A percentile compares a stretch with the other conserved stretches of the same genome.
phyloP scores from a whole-genome alignment of 108 stramenopile genomes.

The Nannochloropsis salina region DNA sequence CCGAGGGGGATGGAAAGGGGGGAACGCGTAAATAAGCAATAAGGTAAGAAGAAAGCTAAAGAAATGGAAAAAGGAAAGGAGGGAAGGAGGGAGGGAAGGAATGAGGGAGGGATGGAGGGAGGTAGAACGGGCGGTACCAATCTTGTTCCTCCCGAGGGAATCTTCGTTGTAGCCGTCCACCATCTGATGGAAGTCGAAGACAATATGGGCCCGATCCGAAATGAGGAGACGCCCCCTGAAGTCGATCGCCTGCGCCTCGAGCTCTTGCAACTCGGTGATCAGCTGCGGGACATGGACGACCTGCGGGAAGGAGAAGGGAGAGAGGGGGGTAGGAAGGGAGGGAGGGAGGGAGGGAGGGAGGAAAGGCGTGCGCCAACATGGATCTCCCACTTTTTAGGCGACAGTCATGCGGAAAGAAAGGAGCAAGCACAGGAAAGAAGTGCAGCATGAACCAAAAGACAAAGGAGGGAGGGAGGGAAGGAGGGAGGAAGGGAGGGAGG shows the following conservation, averaged over 20 bases:
- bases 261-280: slow-evolving; percentile 74
- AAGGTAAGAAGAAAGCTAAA: background rate
- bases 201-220: slow-evolving; percentile 91
- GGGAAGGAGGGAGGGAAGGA: background rate
- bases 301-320: background rate
- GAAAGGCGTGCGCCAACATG: no score
- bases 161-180: slow-evolving; percentile 79
- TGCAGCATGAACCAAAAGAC: background rate
- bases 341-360: background rate
- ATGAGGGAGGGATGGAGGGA: background rate
- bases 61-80: background rate
- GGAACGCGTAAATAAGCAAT: no score
- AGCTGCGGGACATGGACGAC: slow-evolving; percentile 92
- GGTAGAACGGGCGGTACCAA: slow-evolving; percentile 21
- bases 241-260: slow-evolving; percentile 66
- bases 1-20: no score
- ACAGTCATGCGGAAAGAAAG: background rate
- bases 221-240: slow-evolving; percentile 78
- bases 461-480: background rate
- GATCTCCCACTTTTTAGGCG: background rate
- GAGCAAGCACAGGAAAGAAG: background rate
- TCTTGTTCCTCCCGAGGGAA: slow-evolving; percentile 66
- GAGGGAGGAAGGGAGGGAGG: background rate
- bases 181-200: slow-evolving; percentile 96
- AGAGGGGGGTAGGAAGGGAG: background rate